These are phyloP conservation scores for Exophiala bonariae DNA, from an alignment of 2,329 filamentous ascomycete species.

Conservation along the genomic window DNA sequence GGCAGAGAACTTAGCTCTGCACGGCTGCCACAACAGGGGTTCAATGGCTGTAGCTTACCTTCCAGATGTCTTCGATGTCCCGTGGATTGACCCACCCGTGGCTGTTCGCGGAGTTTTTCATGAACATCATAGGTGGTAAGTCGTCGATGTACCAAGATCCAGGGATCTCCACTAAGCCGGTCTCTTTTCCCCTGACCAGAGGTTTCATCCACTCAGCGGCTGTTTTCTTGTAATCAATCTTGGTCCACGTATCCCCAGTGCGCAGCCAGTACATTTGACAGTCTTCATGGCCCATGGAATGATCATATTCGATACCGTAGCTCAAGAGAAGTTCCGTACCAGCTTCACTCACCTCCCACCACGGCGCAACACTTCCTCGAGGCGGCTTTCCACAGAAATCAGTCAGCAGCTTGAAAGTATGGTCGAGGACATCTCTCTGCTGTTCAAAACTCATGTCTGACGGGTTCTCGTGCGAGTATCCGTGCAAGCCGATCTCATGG, in stretches of 20 bases:
- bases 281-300: slow-evolving; percentile 46
- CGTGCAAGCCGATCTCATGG: slow-evolving; percentile 68
- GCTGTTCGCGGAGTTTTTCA: slow-evolving; percentile 50
- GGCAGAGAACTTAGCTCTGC: slow-evolving; percentile 30
- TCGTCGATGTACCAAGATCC: slow-evolving; percentile 45
- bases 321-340: slow-evolving; percentile 52
- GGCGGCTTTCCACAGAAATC: slow-evolving; percentile 72
- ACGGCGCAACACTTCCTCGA: slow-evolving; percentile 70
- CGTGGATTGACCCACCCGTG: slow-evolving; percentile 60
- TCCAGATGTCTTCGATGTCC: slow-evolving; percentile 58
- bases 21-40: not conserved
- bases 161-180: slow-evolving; percentile 45
- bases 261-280: slow-evolving; percentile 47
- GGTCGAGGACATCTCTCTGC: slow-evolving; percentile 73
- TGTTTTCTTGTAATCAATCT: slow-evolving; percentile 45
- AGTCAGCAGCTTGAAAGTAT: slow-evolving; percentile 71
- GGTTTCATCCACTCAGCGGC: slow-evolving; percentile 49
- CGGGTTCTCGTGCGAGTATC: slow-evolving; percentile 74
- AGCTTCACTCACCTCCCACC: slow-evolving; percentile 72
- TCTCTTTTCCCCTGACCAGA: slow-evolving; percentile 46
- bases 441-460: slow-evolving; percentile 72
- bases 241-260: slow-evolving; percentile 45
- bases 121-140: slow-evolving; percentile 39
- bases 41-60: slow-evolving; percentile 24
- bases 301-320: slow-evolving; percentile 47